Evolutionary conservation across 148 eudicot species (phyloP).

Genomic region (Camellia lanceoleosa): DNA sequence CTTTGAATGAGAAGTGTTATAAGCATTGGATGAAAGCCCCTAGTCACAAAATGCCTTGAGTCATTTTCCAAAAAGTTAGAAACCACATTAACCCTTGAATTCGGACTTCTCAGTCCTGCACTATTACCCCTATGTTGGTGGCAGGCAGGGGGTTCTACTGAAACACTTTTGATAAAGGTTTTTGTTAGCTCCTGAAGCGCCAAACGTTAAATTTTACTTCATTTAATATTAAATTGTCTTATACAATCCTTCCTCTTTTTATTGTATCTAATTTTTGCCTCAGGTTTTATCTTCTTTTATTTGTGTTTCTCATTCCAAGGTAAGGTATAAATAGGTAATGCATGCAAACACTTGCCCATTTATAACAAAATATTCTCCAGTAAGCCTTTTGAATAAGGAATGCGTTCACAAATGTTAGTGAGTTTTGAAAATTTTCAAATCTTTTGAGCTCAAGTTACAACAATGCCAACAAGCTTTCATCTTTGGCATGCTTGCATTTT

Average conservation of each 20-base stretch:
- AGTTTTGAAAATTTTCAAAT: neutral
- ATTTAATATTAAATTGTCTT: neutral
- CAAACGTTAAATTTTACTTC: neutral
- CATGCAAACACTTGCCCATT: neutral
- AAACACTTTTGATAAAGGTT: neutral
- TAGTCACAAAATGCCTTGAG: neutral
- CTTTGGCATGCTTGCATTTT: neutral
- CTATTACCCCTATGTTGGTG: neutral
- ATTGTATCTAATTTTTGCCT: neutral
- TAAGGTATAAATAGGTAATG: too few species aligned
- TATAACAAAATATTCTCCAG: neutral
- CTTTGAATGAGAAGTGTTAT: too few species aligned
- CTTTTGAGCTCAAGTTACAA: neutral
- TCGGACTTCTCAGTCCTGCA: slow-evolving; percentile 8
- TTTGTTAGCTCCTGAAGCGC: neutral
- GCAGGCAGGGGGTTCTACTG: neutral
- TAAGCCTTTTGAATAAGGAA: neutral
- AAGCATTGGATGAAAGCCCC: too few species aligned
- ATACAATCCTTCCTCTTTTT: neutral
- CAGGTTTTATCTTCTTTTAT: neutral
- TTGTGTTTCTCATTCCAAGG: neutral
- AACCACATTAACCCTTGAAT: slow-evolving; percentile 7
- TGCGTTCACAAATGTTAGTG: neutral
- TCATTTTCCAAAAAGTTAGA: neutral
- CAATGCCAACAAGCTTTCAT: neutral